These are phyloP conservation scores for Sisymbrium altissimum DNA, from an alignment of 345 rosid species.

Conservation along the genomic window DNA sequence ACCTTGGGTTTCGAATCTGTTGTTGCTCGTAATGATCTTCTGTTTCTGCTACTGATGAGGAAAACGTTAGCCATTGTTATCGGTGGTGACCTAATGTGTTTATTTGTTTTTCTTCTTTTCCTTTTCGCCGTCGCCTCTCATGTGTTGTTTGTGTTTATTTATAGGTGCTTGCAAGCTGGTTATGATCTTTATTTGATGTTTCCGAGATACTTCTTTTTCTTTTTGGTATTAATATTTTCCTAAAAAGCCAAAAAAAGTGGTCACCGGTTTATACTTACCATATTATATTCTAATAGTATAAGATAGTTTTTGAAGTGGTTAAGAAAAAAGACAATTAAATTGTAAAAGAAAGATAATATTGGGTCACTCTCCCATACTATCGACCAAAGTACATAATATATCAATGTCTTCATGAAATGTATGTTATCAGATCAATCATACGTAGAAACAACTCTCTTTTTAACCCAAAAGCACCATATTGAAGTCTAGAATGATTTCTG, in stretches of 20 bases:
- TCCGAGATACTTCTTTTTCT: slow-evolving; percentile 26
- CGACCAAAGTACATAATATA: slow-evolving; percentile 5
- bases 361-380: neutral
- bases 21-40: slow-evolving; percentile 28
- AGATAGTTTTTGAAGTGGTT: neutral
- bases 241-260: neutral
- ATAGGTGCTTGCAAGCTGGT: slow-evolving; percentile 29
- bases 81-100: slow-evolving; percentile 5
- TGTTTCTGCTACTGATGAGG: slow-evolving; percentile 28
- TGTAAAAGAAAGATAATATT: neutral
- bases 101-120: neutral
- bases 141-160: slow-evolving; percentile 24
- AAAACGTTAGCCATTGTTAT: slow-evolving; percentile 29
- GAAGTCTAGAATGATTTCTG: neutral
- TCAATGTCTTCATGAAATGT: neutral
- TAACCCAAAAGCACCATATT: neutral
- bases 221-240: neutral
- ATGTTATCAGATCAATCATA: slow-evolving; percentile 1
- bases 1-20: slow-evolving; percentile 21
- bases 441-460: neutral
- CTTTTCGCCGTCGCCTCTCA: neutral
- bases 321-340: slow-evolving; percentile 5
- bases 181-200: slow-evolving; percentile 18
- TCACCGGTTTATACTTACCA: neutral
- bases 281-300: neutral